Evolutionary conservation across 805 yeast genomes (phyloP).

Genomic region (Komagataella mondaviorum): DNA sequence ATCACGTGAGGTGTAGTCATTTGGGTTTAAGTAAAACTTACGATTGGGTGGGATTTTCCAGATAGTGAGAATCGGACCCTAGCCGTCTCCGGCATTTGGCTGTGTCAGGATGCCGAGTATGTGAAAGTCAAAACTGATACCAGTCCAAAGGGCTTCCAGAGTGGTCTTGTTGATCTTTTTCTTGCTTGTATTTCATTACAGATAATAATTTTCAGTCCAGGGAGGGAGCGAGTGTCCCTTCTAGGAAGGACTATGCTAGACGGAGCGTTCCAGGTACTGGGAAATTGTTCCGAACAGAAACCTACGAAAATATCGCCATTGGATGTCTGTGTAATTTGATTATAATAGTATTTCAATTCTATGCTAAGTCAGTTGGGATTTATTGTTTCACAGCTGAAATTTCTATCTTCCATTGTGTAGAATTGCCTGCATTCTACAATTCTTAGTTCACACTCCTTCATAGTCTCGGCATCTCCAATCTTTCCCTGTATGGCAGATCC

Average conservation of each 20-base stretch:
- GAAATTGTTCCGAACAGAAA: not conserved
- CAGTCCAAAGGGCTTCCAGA: not conserved
- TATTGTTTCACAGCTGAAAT: not conserved
- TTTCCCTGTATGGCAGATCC: constrained; percentile 28
- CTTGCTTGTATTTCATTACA: no score
- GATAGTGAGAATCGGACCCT: not conserved
- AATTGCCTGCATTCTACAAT: constrained; percentile 44
- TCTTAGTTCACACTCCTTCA: constrained; percentile 65
- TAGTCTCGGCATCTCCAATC: constrained; percentile 40
- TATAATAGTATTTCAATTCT: no score
- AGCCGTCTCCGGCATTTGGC: not conserved
- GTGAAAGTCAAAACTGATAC: not conserved
- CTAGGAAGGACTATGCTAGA: not conserved
- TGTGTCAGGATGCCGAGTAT: not conserved
- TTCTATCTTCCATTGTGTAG: constrained; percentile 7
- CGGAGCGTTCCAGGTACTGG: not conserved
- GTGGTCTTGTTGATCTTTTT: no score
- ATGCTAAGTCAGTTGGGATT: not conserved
- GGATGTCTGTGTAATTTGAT: not conserved
- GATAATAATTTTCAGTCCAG: no score
- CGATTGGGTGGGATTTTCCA: not conserved
- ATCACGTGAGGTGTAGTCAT: not conserved
- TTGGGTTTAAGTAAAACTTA: not conserved
- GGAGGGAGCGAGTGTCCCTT: not conserved
- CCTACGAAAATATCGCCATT: not conserved